phyloP scores from a whole-genome alignment of 2,329 filamentous ascomycete genomes.

The Aspergillus hiratsukae region DNA sequence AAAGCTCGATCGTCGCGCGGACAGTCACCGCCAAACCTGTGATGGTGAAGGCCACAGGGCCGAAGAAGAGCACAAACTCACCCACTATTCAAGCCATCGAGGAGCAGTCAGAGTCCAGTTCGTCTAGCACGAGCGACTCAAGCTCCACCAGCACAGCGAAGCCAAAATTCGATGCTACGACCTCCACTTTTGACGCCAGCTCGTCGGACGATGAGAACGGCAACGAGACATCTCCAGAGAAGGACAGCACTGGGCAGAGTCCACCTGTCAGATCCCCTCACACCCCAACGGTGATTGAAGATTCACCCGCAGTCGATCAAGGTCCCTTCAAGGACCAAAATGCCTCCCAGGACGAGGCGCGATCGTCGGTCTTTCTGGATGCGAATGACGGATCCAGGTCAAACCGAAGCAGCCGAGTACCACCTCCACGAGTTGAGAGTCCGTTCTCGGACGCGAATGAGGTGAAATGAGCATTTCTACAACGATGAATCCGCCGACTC shows the following conservation, averaged over 20 bases:
- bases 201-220: constrained; percentile 31
- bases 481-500: constrained; percentile 1
- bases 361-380: constrained; percentile 16
- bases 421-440: constrained; percentile 31
- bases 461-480: constrained; percentile 28
- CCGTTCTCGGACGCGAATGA: constrained; percentile 44
- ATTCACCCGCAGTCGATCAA: constrained; percentile 21
- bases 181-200: constrained; percentile 30
- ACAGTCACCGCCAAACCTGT: constrained; percentile 42
- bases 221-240: constrained; percentile 7
- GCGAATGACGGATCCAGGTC: constrained; percentile 22
- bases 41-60: constrained; percentile 37
- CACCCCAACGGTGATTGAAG: constrained; percentile 26
- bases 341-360: constrained; percentile 16
- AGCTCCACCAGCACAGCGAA: constrained; percentile 13
- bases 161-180: constrained; percentile 13
- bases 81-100: constrained; percentile 15
- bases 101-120: constrained; percentile 14
- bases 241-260: constrained; percentile 11
- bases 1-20: constrained; percentile 43
- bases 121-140: constrained; percentile 12
- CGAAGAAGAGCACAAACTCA: constrained; percentile 24
- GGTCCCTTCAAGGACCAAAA: constrained; percentile 27
- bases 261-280: constrained; percentile 21
- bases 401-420: constrained; percentile 27